Base-by-base conservation (phyloP, 768 basidiomycete species). In the Daedalea quercina region DNA sequence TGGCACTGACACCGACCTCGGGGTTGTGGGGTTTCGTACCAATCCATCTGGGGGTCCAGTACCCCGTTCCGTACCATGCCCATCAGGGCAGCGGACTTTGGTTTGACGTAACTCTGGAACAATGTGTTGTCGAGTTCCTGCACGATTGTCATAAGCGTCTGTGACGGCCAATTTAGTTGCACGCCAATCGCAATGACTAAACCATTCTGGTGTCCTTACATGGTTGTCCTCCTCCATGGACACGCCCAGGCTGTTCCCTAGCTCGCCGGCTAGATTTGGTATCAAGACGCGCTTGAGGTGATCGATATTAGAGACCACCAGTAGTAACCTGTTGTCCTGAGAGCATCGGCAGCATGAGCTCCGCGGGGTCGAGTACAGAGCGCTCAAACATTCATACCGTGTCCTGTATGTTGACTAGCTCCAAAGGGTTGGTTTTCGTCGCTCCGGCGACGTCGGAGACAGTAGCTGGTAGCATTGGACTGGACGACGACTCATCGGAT, bases 1-100 rank as follows among this genome's bases (percentile, higher is more conserved):
- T 31, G 28, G n/a, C n/a, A 57, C 43, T 53, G 42, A 42, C 28
- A 48, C 19, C 9, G 22, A 88, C 95, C 93, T 57, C 84, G 88
- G 3, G 96, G 96, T 63, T 95, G 93, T 3, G 88, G 84, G 0
- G 90, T 92, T 59, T 93, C 87, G 61, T 85, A 90, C 96, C 96
- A 99, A 64, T 97, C 91, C 78, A 97, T 90, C 28, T 77, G 72
- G 24, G 74, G 74, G 47, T 88, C 79, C 25, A 96, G 72, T 44
- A 99, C 87, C 9, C 96, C 96, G 48, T 75, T 73, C 24, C 85
- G 81, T 35, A 97, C 73, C 47, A 90, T 83, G 33, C 71, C 68
- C 46, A 75, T 84, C 28, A 92, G 76, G 13, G 70, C 69, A n/a
- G 74, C 75, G n/a, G 85, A 75, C 65, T 93, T 92, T 37, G 90